Evolutionary conservation across 73 alveolate genomes (phyloP).

Genomic region (Tetrahymena elliotti): DNA sequence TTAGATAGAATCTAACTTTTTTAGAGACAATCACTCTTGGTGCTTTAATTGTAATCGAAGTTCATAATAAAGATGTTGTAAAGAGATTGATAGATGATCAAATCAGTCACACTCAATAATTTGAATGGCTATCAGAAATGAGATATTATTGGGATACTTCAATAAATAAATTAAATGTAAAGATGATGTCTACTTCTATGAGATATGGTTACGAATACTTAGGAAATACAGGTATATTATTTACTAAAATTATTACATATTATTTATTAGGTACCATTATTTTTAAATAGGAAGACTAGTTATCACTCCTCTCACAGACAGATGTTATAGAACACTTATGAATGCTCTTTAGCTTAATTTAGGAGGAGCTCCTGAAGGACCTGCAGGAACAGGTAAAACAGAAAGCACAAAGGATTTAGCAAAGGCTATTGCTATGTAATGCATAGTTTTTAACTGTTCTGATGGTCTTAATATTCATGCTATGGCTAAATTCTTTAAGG

Average conservation of each 20-base stretch:
- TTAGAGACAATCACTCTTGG: conserved; percentile 84
- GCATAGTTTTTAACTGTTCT: conserved; percentile 77
- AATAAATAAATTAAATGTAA: conserved; percentile 75
- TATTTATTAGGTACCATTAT: no score
- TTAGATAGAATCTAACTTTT: conserved; percentile 77
- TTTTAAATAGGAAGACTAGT: conserved; percentile 58
- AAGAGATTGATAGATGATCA: conserved; percentile 16
- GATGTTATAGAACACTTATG: conserved; percentile 93
- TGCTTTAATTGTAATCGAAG: conserved; percentile 94
- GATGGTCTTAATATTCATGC: conserved; percentile 71
- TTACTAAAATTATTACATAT: no score
- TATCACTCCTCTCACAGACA: conserved; percentile 95
- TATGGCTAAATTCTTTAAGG: conserved; percentile 92
- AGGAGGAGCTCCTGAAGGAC: conserved; percentile 98
- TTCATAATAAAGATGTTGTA: conserved; percentile 91
- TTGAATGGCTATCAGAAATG: conserved; percentile 94
- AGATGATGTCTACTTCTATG: conserved; percentile 67
- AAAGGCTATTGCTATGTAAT: conserved; percentile 86
- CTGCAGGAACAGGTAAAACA: conserved; percentile 98
- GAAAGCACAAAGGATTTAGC: conserved; percentile 96
- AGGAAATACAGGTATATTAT: conserved; percentile 58
- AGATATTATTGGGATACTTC: conserved; percentile 96
- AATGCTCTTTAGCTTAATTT: conserved; percentile 91
- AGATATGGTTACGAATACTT: conserved; percentile 86
- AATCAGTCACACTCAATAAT: conserved; percentile 48